Evolutionary conservation across 106 monocot species (phyloP), one percentile per base, ranked within the genome.

Genomic region (Acorus calamus): DNA sequence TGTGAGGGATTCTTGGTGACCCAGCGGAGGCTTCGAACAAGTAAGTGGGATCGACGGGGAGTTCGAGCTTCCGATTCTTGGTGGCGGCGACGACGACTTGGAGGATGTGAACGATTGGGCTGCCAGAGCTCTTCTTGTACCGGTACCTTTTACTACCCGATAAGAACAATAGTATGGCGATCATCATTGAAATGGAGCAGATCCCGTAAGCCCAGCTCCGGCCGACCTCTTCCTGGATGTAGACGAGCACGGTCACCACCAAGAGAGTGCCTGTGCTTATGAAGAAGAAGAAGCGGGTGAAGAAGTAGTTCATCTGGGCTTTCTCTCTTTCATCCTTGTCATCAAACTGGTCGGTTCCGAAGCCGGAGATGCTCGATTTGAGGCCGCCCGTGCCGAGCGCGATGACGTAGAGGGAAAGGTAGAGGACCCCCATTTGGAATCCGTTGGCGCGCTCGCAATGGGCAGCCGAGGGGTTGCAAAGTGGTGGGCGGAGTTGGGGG

Each of bases 261-360:
- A 83, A 71, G 5, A 87, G 74, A 0, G 87, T 83, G 42, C 87
- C 87, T 42, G 53, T 77, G 74, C 87, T 87, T 63, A 87, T 83
- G 79, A 83, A 61, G 74, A 87, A 75, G 74, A 87, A 87, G 74
- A 87, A 87, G 50, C 87, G 65, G 62, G 71, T 77, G 76, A 87
- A 87, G 77, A 87, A 87, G 69, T 50, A 78, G 12, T 66, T 52
- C 88, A 88, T 88, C 52, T 80, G 75, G 42, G 64, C 64, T 60
- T 68, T 80, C 67, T 88, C 88, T 65, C 65, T 78, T 3, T 68
- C 77, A 47, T 88, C 80, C 7, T 69, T 80, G 8, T 81, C 83
- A 54, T 88, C 88, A 51, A 88, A 88, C 70, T 88, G 88, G 75
- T 88, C 88, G 2, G 88, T 81, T 4, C 88, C 88, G 48, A 88